Evolutionary conservation across 441 rosid genomes (phyloP), one percentile per base, ranked within the genome.

Genomic region (Croton setiger): DNA sequence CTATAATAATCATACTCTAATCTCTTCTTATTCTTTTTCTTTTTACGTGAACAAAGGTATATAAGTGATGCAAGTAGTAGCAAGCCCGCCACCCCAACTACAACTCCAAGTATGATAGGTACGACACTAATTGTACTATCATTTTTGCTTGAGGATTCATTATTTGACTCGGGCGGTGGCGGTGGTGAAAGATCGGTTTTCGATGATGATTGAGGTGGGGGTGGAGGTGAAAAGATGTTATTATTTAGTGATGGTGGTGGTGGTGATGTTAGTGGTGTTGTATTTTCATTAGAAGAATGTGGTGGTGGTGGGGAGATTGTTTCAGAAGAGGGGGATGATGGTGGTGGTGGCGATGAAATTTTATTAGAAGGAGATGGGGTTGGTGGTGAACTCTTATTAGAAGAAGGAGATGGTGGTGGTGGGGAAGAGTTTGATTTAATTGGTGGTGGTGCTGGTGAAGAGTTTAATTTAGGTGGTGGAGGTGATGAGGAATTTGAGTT

Each of bases 1-100:
- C 63, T 68, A 75, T 80, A 80, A 70, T 86, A 87, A 14, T 78
- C 85, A 73, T 76, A 8, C 59, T 81, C 63, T 76, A 68, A 61
- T 58, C 68, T 83, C 82, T 80, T 89, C 83, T 80, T 27, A 27
- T 27, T 88, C 81, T 73, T 91, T 76, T 77, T 86, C 71, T 72
- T 81, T 45, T 71, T 72, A 80, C 86, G 78, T 35, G 79, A 56
- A 11, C 85, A 68, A 52, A 81, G 68, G 44, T 74, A 20, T 51
- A 76, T 51, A 39, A 85, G 27, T 56, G 81, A 47, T 10, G 79
- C 51, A 58, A 85, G 39, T 45, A 93, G 27, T 59, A 91, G 48
- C 43, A 91, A 14, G 23, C 75, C 75, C 48, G 75, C 84, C 3
- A 61, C 76, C 27, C 88, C 96, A 10, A 31, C 81, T 41, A 73